Conservation (phyloP, 345 rosid genomes). For the Rhodamnia rubescens region DNA sequence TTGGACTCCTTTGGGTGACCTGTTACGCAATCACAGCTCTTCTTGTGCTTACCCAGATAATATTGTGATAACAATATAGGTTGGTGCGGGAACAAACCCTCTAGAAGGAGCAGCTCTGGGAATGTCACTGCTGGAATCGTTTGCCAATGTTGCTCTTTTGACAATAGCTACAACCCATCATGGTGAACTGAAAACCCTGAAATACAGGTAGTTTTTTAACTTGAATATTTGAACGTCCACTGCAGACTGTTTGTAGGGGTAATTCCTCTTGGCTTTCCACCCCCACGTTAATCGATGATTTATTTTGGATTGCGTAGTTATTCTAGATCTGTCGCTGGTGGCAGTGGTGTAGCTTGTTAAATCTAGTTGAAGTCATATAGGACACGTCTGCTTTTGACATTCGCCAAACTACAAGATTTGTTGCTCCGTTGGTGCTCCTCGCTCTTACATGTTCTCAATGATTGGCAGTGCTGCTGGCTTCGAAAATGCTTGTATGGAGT, state of each 20-base stretch:
- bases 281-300: neutral
- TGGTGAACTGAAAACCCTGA: conserved; percentile 82
- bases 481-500: conserved; percentile 98
- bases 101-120: conserved; percentile 97
- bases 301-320: neutral
- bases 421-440: neutral
- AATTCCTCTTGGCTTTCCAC: neutral
- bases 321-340: neutral
- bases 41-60: neutral
- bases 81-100: conserved; percentile 97
- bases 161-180: conserved; percentile 95
- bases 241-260: neutral
- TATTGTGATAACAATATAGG: conserved; percentile 21
- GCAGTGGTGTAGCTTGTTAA: neutral
- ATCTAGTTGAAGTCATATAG: neutral
- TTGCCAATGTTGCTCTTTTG: conserved; percentile 58
- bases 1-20: neutral
- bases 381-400: neutral
- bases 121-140: conserved; percentile 83
- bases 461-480: conserved; percentile 52
- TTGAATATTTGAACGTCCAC: neutral
- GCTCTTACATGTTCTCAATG: neutral
- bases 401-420: neutral
- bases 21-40: neutral
- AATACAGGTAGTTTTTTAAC: conserved; percentile 47